These are phyloP conservation scores for Volvariella volvacea DNA, from an alignment of 1,284 basidiomycete species.

Conservation along the genomic window DNA sequence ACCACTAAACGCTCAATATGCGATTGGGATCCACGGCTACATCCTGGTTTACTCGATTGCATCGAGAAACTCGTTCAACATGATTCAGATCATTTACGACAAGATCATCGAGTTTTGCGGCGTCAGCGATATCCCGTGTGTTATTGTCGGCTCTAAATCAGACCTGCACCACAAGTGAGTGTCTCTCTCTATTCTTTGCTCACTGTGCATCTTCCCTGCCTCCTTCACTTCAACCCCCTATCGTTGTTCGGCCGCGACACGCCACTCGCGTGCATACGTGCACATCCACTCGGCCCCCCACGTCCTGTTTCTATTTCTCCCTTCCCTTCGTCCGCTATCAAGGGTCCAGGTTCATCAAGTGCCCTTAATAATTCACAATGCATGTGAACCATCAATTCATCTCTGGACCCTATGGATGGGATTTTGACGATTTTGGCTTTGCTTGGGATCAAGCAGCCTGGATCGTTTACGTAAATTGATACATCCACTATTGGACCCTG, in stretches of 20 bases:
- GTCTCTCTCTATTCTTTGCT: slow-evolving; percentile 9
- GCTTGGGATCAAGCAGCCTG: too few species aligned
- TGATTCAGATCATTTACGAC: slow-evolving; percentile 93
- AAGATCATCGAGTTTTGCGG: slow-evolving; percentile 97
- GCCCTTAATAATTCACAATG: too few species aligned
- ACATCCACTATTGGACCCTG: slow-evolving; percentile 1
- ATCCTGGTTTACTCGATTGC: slow-evolving; percentile 88
- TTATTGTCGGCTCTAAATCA: slow-evolving; percentile 93
- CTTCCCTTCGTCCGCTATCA: too few species aligned
- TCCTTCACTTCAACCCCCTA: background rate
- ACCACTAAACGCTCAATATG: slow-evolving; percentile 42
- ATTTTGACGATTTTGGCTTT: too few species aligned
- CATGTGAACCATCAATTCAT: too few species aligned
- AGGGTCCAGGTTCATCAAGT: too few species aligned
- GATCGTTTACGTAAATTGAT: background rate
- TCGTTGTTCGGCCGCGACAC: too few species aligned
- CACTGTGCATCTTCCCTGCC: background rate
- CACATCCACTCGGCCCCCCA: too few species aligned
- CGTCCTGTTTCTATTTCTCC: too few species aligned
- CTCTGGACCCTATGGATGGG: too few species aligned
- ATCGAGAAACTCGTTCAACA: slow-evolving; percentile 89
- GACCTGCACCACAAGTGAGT: slow-evolving; percentile 74
- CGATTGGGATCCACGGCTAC: slow-evolving; percentile 47
- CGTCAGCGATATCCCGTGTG: slow-evolving; percentile 85
- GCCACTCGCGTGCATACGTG: too few species aligned